phyloP scores from a whole-genome alignment of 805 yeast genomes.

The Wickerhamiella kazuoi region DNA sequence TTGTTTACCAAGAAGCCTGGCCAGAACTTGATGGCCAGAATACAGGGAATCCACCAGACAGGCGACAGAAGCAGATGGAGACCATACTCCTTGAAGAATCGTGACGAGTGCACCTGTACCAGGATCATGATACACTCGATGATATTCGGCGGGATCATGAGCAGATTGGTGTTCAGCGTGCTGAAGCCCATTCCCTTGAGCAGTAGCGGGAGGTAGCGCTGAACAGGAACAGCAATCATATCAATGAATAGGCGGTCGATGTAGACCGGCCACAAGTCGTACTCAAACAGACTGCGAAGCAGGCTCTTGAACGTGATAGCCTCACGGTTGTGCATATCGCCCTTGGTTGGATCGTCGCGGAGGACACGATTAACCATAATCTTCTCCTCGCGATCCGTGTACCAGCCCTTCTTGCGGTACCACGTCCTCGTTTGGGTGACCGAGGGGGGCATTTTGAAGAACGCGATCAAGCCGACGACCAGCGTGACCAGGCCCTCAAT shows the following conservation, averaged over 20 bases:
- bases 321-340: constrained; percentile 47
- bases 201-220: constrained; percentile 31
- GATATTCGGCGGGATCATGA: constrained; percentile 29
- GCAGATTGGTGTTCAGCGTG: constrained; percentile 34
- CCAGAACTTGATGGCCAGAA: constrained; percentile 1
- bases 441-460: constrained; percentile 34
- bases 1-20: constrained; percentile 9
- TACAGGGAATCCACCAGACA: constrained; percentile 5
- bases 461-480: constrained; percentile 29
- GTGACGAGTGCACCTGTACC: constrained; percentile 1
- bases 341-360: constrained; percentile 47
- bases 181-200: constrained; percentile 34
- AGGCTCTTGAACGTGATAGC: constrained; percentile 29
- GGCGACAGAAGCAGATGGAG: constrained; percentile 6
- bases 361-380: constrained; percentile 40
- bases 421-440: constrained; percentile 31
- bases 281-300: constrained; percentile 28
- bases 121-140: neutral
- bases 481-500: constrained; percentile 42
- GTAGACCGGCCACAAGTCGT: constrained; percentile 39
- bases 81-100: constrained; percentile 1
- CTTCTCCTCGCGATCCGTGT: constrained; percentile 36
- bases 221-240: constrained; percentile 24
- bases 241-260: constrained; percentile 28
- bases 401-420: constrained; percentile 34